These are phyloP conservation scores for Voacanga thouarsii DNA, from an alignment of 257 asterid species.

Conservation along the genomic window DNA sequence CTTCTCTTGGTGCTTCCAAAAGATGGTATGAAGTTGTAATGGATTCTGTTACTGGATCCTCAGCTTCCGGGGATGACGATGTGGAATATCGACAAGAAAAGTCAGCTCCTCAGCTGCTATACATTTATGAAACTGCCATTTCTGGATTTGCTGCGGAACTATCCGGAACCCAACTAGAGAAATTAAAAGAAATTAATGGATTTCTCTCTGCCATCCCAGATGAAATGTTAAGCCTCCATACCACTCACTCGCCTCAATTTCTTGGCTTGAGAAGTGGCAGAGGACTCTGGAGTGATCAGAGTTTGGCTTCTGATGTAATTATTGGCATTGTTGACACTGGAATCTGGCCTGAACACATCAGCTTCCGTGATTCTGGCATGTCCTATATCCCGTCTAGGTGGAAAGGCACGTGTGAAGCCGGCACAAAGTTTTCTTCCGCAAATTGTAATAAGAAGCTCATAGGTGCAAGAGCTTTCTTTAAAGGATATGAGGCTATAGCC, in stretches of 20 bases:
- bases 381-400: slow-evolving; percentile 45
- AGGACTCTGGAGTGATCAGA: slow-evolving; percentile 53
- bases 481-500: slow-evolving; percentile 54
- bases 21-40: slow-evolving; percentile 57
- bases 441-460: slow-evolving; percentile 61
- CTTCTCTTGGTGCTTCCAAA: slow-evolving; percentile 35
- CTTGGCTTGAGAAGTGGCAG: slow-evolving; percentile 55
- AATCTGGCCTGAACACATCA: slow-evolving; percentile 75
- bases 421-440: slow-evolving; percentile 39
- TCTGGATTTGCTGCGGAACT: slow-evolving; percentile 67
- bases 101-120: slow-evolving; percentile 42
- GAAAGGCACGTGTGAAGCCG: slow-evolving; percentile 62
- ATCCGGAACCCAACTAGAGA: slow-evolving; percentile 41
- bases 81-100: slow-evolving; percentile 17
- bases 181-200: slow-evolving; percentile 39
- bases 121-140: slow-evolving; percentile 50
- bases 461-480: slow-evolving; percentile 57
- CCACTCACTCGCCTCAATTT: slow-evolving; percentile 66
- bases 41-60: slow-evolving; percentile 29
- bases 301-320: slow-evolving; percentile 59
- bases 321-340: slow-evolving; percentile 70
- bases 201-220: slow-evolving; percentile 51
- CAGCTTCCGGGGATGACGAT: slow-evolving; percentile 16
- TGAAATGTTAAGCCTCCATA: slow-evolving; percentile 52
- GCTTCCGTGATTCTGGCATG: slow-evolving; percentile 43